These are phyloP conservation scores for Cladophialophora yegresii DNA, from an alignment of 2,329 filamentous ascomycete species.

Conservation along the genomic window DNA sequence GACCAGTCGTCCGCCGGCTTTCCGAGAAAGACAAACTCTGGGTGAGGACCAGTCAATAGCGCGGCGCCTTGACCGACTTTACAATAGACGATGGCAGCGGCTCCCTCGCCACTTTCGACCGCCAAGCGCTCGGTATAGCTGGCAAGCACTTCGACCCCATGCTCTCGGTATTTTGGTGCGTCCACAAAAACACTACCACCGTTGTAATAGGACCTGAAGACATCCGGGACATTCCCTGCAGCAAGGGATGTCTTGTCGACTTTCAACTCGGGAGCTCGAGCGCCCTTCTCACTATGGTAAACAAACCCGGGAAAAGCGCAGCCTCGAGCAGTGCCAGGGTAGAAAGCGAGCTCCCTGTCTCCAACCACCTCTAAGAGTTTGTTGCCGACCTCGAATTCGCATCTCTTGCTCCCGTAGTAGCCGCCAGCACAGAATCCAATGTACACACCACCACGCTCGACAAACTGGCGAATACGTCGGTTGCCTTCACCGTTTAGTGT, in stretches of 20 bases:
- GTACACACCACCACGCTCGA: slow-evolving; percentile 80
- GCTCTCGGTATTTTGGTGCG: slow-evolving; percentile 61
- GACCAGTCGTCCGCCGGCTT: slow-evolving; percentile 33
- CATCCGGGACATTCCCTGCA: slow-evolving; percentile 56
- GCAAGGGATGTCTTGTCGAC: slow-evolving; percentile 64
- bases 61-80: slow-evolving; percentile 78
- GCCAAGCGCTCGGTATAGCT: slow-evolving; percentile 73
- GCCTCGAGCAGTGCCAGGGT: slow-evolving; percentile 80
- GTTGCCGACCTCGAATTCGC: slow-evolving; percentile 91
- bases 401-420: slow-evolving; percentile 79
- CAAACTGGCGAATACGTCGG: slow-evolving; percentile 77
- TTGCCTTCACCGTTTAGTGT: slow-evolving; percentile 87
- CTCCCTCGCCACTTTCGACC: slow-evolving; percentile 71
- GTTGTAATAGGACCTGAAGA: slow-evolving; percentile 83
- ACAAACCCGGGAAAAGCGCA: slow-evolving; percentile 86
- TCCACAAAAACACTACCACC: slow-evolving; percentile 92
- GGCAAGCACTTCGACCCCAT: slow-evolving; percentile 78
- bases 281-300: slow-evolving; percentile 84
- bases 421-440: slow-evolving; percentile 92
- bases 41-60: slow-evolving; percentile 84
- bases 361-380: slow-evolving; percentile 81
- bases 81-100: slow-evolving; percentile 80
- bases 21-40: slow-evolving; percentile 65
- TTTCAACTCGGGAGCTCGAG: slow-evolving; percentile 68
- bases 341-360: slow-evolving; percentile 81